phyloP scores from a whole-genome alignment of 768 basidiomycete genomes.

The Mycena filopes region DNA sequence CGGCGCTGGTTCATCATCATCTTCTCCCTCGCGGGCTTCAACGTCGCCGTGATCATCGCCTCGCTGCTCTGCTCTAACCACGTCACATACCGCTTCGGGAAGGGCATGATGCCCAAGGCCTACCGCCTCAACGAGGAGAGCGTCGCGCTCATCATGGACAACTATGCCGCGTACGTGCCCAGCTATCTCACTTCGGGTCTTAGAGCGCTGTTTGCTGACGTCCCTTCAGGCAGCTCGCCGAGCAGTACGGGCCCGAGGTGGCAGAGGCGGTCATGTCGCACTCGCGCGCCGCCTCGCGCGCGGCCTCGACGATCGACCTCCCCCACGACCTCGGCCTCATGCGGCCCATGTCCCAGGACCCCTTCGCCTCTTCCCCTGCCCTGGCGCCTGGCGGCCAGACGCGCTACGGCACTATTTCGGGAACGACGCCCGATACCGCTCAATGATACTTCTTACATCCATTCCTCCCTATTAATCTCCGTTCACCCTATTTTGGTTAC shows the following conservation, averaged over 20 bases:
- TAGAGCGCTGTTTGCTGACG: slow-evolving; percentile 25
- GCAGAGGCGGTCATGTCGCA: slow-evolving; percentile 63
- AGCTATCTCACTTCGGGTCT: neutral
- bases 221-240: slow-evolving; percentile 69
- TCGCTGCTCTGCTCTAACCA: slow-evolving; percentile 82
- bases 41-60: slow-evolving; percentile 70
- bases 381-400: neutral
- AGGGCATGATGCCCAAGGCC: slow-evolving; percentile 89
- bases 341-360: neutral
- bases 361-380: neutral
- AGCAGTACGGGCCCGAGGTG: slow-evolving; percentile 71
- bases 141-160: slow-evolving; percentile 87
- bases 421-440: slow-evolving; percentile 9
- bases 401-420: slow-evolving; percentile 10
- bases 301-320: slow-evolving; percentile 12
- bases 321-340: neutral
- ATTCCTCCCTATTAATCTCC: too few relatives aligned
- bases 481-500: too few relatives aligned
- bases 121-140: slow-evolving; percentile 76
- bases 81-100: slow-evolving; percentile 87
- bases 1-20: slow-evolving; percentile 70
- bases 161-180: slow-evolving; percentile 72
- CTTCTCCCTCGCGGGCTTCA: slow-evolving; percentile 75
- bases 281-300: slow-evolving; percentile 43
- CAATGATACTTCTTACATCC: slow-evolving; percentile 9